Evolutionary conservation across 2,329 filamentous ascomycete species (phyloP).

Genomic region (Scolecobasidium constrictum): DNA sequence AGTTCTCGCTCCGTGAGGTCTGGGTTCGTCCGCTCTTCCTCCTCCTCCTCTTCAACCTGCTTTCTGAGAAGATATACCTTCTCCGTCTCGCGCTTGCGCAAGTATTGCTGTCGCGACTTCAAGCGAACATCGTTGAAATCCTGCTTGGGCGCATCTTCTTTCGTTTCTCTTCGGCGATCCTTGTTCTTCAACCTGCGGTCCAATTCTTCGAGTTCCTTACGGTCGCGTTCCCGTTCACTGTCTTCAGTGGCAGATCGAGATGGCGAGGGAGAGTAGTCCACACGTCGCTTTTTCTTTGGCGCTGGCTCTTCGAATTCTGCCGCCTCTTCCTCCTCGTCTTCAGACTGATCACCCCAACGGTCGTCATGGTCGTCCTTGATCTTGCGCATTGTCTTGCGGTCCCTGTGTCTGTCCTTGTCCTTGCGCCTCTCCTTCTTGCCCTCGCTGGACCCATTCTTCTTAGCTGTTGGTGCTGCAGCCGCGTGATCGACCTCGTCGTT

Average conservation of each 20-base stretch:
- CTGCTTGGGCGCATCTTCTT: slow-evolving; percentile 40
- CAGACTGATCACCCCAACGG: slow-evolving; percentile 72
- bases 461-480: slow-evolving; percentile 11
- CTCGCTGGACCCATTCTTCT: slow-evolving; percentile 14
- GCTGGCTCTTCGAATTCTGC: slow-evolving; percentile 57
- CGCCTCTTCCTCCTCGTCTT: slow-evolving; percentile 36
- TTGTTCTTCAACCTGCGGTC: slow-evolving; percentile 63
- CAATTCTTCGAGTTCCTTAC: slow-evolving; percentile 68
- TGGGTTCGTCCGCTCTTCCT: slow-evolving; percentile 61
- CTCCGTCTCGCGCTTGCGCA: slow-evolving; percentile 85
- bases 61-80: slow-evolving; percentile 75
- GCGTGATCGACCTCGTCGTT: slow-evolving; percentile 26
- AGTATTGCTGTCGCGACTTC: slow-evolving; percentile 80
- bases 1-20: slow-evolving; percentile 68
- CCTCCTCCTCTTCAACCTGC: slow-evolving; percentile 81
- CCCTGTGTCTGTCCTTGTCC: slow-evolving; percentile 24
- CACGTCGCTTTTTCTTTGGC: slow-evolving; percentile 54
- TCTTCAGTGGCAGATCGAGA: slow-evolving; percentile 34
- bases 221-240: slow-evolving; percentile 53
- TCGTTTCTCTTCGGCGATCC: slow-evolving; percentile 62
- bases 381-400: slow-evolving; percentile 38
- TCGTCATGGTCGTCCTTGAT: slow-evolving; percentile 55
- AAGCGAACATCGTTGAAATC: slow-evolving; percentile 61
- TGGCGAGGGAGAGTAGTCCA: slow-evolving; percentile 36
- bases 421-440: slow-evolving; percentile 27